Evolutionary conservation across 2,329 filamentous ascomycete genomes (phyloP).

Genomic region (Hymenoscyphus linearis): DNA sequence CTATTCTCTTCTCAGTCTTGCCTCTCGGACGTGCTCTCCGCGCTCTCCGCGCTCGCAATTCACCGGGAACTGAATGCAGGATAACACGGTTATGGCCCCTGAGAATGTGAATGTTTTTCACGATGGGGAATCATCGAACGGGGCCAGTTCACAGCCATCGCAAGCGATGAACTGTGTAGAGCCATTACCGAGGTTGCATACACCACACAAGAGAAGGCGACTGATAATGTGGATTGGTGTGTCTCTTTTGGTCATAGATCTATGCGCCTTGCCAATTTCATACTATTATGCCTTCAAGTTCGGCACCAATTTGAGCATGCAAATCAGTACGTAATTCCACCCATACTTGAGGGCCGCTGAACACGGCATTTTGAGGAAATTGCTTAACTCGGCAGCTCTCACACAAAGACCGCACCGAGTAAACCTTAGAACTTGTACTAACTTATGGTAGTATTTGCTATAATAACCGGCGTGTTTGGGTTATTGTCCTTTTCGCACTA

Average conservation of each 20-base stretch:
- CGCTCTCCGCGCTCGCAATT: too few relatives aligned
- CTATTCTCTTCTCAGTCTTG: background rate
- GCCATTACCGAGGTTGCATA: constrained; percentile 22
- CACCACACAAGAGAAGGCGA: constrained; percentile 22
- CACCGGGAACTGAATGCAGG: background rate
- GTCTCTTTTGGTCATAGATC: constrained; percentile 18
- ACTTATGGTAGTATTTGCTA: constrained; percentile 21
- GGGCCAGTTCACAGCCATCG: constrained; percentile 1
- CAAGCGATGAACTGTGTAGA: constrained; percentile 9
- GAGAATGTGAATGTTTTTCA: background rate
- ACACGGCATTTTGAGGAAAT: too few relatives aligned
- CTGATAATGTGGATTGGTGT: constrained; percentile 18
- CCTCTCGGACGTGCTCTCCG: background rate
- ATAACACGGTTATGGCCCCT: background rate
- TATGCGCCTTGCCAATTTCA: constrained; percentile 24
- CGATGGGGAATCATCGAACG: background rate
- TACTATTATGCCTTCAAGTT: constrained; percentile 28
- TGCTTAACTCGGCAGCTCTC: too few relatives aligned
- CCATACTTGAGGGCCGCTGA: background rate
- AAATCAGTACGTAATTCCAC: constrained; percentile 18
- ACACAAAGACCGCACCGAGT: too few relatives aligned
- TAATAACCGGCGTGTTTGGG: constrained; percentile 26
- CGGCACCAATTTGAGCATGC: constrained; percentile 21
- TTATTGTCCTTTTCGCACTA: constrained; percentile 28
- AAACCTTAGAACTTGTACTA: background rate